phyloP scores from a whole-genome alignment of 2,329 filamentous ascomycete genomes.

The Fusarium sp. region DNA sequence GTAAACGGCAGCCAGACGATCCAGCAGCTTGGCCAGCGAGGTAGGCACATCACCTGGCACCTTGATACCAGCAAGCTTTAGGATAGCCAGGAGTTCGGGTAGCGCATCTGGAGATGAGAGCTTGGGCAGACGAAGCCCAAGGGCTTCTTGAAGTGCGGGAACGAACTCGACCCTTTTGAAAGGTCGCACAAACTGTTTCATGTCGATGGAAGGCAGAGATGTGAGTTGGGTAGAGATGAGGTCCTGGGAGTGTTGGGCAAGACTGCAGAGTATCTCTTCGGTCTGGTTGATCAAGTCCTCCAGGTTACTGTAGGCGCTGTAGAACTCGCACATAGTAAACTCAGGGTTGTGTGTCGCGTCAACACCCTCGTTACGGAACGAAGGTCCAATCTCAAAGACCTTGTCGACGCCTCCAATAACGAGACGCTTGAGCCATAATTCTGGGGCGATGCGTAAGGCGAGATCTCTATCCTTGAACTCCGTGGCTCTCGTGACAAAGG shows the following conservation, averaged over 20 bases:
- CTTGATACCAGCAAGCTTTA: conserved; percentile 66
- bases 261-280: conserved; percentile 70
- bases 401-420: conserved; percentile 87
- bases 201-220: conserved; percentile 57
- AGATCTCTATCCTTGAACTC: conserved; percentile 77
- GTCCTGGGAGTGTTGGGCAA: conserved; percentile 61
- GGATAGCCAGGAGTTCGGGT: conserved; percentile 60
- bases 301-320: conserved; percentile 83
- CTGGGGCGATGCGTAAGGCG: conserved; percentile 87
- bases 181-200: conserved; percentile 58
- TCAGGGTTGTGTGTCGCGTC: conserved; percentile 95
- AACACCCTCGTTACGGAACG: conserved; percentile 92
- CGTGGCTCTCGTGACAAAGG: conserved; percentile 82
- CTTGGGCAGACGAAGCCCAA: conserved; percentile 72
- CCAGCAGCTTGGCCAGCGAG: conserved; percentile 75
- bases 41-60: conserved; percentile 70
- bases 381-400: conserved; percentile 91
- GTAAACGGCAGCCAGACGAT: conserved; percentile 77
- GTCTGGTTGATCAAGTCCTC: conserved; percentile 78
- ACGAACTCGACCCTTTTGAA: conserved; percentile 83
- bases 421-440: conserved; percentile 92
- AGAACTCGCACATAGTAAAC: conserved; percentile 98
- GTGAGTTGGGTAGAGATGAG: conserved; percentile 56
- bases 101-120: conserved; percentile 64
- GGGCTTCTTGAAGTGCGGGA: conserved; percentile 74